A percentile compares a stretch with the other conserved stretches of the same genome.
phyloP scores from a whole-genome alignment of 2,329 filamentous ascomycete genomes.

The Tolypocladium capitatum region DNA sequence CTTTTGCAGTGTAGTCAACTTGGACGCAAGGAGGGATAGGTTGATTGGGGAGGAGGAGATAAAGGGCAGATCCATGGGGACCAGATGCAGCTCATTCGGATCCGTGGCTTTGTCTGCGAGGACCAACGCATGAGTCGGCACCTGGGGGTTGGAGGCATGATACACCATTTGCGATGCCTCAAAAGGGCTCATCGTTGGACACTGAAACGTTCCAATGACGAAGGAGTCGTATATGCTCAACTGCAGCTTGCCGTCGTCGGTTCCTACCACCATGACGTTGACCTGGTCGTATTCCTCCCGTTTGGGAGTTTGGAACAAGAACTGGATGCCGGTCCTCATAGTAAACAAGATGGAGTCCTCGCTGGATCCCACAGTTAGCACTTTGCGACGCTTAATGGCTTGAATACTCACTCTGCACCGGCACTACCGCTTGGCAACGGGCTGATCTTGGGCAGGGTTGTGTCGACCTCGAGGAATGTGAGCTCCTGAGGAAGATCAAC shows the following conservation, averaged over 20 bases:
- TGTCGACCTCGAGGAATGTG: constrained; percentile 62
- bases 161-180: constrained; percentile 26
- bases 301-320: constrained; percentile 50
- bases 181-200: constrained; percentile 22
- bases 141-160: constrained; percentile 59
- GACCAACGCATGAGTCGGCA: constrained; percentile 65
- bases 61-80: constrained; percentile 74
- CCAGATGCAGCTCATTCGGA: constrained; percentile 33
- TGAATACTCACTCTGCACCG: constrained; percentile 41
- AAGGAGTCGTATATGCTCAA: constrained; percentile 80
- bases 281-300: constrained; percentile 59
- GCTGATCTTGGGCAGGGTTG: constrained; percentile 62
- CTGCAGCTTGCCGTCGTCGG: constrained; percentile 56
- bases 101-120: constrained; percentile 26
- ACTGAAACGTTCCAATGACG: constrained; percentile 54
- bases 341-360: constrained; percentile 54
- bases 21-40: constrained; percentile 71
- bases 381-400: neutral
- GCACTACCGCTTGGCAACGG: constrained; percentile 49
- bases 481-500: constrained; percentile 58
- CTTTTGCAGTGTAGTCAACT: constrained; percentile 78
- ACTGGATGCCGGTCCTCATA: constrained; percentile 54
- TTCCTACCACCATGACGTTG: constrained; percentile 65
- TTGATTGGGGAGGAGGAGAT: constrained; percentile 67
- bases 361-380: constrained; percentile 10